Base-by-base conservation (phyloP, 345 rosid genomes). In the Salix suchowensis region DNA sequence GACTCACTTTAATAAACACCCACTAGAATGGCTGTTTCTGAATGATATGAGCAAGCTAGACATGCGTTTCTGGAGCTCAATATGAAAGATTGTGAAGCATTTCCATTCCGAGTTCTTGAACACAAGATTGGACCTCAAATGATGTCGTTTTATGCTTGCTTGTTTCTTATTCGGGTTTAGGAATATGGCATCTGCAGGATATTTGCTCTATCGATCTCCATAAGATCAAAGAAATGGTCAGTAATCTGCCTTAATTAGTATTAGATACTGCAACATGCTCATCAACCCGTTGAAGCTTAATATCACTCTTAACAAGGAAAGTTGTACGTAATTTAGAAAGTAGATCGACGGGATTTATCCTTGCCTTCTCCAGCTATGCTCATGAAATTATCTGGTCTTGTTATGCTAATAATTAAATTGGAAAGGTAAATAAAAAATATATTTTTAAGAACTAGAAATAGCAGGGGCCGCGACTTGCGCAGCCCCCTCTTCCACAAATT, bases 401-500 rank as follows among this genome's bases (percentile, higher is more conserved):
- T 5, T 36, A 36, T 36, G 7, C 7, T 36, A 36, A 36, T 5
- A 36, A 36, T 36, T 0, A 36, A 36, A 36, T 36, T 36, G 37
- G 37, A 3, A 30, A 36, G 37, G 37, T 36, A 36, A 36, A 36
- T 36, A 5, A 36, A 0, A 36, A 7, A 36, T 36, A 36, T 0
- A 36, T 36, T 36, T 0, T 36, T 36, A 36, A 36, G 37, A 36
- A 54, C 24, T 8, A 0, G 0, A 26, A 48, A 28, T 54, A 0
- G 18, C 11, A 54, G 60, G 60, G 60, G 79, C 46, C 14, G 46
- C 46, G 46, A 42, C 46, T 42, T 11, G 46, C 14, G 46, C 46
- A 42, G 81, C 78, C 80, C 81, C 83, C 76, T 0, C 81, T 69
- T 40, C 50, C 80, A 79, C 81, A 83, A 83, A 79, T 80, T 70